Percentiles rank a stretch among this genome's conserved stretches.
Conservation (phyloP, 805 yeast species). For the Candida parachauliodes region DNA sequence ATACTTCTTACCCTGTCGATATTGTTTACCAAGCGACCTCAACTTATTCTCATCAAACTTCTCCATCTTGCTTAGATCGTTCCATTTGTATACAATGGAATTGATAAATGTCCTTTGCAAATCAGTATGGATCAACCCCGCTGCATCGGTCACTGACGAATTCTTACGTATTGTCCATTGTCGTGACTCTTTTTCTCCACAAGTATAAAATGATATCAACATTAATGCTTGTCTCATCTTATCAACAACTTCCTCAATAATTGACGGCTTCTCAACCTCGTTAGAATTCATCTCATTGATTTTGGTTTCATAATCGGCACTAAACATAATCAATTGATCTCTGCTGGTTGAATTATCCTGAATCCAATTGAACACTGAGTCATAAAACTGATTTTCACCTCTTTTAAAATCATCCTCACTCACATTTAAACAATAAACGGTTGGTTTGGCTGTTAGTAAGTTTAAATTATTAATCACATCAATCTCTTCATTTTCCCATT, state of each 20-base stretch:
- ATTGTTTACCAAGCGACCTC: conserved; percentile 56
- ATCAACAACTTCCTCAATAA: conserved; percentile 59
- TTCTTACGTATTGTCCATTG: conserved; percentile 86
- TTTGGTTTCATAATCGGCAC: conserved; percentile 49
- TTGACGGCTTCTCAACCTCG: conserved; percentile 34
- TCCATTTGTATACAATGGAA: conserved; percentile 69
- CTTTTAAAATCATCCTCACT: conserved; percentile 63
- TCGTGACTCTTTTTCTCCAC: conserved; percentile 80
- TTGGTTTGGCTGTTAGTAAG: conserved; percentile 85
- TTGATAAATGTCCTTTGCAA: conserved; percentile 74
- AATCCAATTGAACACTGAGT: conserved; percentile 62
- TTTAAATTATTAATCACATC: conserved; percentile 66
- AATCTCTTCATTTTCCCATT: conserved; percentile 62
- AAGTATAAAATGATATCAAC: conserved; percentile 80
- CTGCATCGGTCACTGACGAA: conserved; percentile 82
- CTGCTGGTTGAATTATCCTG: conserved; percentile 58
- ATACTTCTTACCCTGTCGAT: conserved; percentile 73
- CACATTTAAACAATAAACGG: conserved; percentile 71
- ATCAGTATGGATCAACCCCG: conserved; percentile 86
- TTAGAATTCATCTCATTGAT: conserved; percentile 27
- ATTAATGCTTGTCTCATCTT: conserved; percentile 66
- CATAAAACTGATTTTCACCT: conserved; percentile 48
- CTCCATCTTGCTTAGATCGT: conserved; percentile 41
- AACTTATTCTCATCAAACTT: conserved; percentile 49
- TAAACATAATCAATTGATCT: conserved; percentile 32